Conservation (phyloP, 176 grass and related monocot genomes). For the Pontederia paniculata region DNA sequence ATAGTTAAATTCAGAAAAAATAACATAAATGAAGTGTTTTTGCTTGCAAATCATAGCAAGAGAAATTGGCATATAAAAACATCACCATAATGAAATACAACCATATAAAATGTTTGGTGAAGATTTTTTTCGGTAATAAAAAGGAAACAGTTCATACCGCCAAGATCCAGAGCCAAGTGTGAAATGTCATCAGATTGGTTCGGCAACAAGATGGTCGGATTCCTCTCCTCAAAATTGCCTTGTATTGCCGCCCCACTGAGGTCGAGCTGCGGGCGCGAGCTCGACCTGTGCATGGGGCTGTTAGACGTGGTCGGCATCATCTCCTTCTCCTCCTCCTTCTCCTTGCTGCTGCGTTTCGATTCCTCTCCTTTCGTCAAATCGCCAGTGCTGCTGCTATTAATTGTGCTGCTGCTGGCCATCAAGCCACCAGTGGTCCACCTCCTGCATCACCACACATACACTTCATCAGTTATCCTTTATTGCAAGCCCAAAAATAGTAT, state of each 20-base stretch:
- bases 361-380: neutral
- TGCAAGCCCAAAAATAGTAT: too few species aligned
- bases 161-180: conserved; percentile 86
- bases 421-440: neutral
- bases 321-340: conserved; percentile 2
- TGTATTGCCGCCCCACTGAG: conserved; percentile 90
- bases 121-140: too few species aligned
- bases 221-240: conserved; percentile 69
- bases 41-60: neutral
- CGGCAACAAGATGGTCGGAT: conserved; percentile 82
- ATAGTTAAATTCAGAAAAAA: neutral
- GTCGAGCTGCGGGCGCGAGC: conserved; percentile 84
- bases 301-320: neutral
- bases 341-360: neutral
- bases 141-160: conserved; percentile 37
- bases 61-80: neutral
- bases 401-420: neutral
- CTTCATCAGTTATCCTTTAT: too few species aligned
- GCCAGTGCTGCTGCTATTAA: neutral
- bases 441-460: too few species aligned
- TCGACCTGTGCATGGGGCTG: conserved; percentile 42
- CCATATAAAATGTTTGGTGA: too few species aligned
- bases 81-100: conserved; percentile 4
- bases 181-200: conserved; percentile 98
- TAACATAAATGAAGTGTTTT: too few species aligned